phyloP scores from a whole-genome alignment of 768 basidiomycete species.

The Lactarius trivialis region DNA sequence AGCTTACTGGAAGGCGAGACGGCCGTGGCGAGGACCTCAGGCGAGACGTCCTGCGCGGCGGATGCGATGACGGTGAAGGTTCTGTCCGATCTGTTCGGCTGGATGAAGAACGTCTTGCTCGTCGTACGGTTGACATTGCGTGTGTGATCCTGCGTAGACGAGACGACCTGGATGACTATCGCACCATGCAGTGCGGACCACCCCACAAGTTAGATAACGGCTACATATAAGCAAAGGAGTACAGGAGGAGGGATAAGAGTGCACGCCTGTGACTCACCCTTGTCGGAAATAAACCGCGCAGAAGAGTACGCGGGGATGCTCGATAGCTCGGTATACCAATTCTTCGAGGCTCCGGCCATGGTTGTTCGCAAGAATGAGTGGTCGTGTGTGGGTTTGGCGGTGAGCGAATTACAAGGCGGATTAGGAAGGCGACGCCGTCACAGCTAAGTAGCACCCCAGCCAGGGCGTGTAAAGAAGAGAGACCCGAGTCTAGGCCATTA shows the following conservation, averaged over 20 bases:
- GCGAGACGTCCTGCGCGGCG: slow-evolving; percentile 20
- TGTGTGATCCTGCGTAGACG: slow-evolving; percentile 15
- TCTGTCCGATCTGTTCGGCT: slow-evolving; percentile 9
- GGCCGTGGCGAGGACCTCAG: slow-evolving; percentile 20
- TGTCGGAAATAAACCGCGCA: slow-evolving; percentile 19
- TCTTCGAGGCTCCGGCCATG: slow-evolving; percentile 11
- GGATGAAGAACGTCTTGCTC: slow-evolving; percentile 19
- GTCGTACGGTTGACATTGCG: slow-evolving; percentile 19
- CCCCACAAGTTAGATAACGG: background rate
- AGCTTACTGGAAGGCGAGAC: slow-evolving; percentile 25
- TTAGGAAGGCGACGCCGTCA: slow-evolving; percentile 35
- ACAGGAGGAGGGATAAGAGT: background rate
- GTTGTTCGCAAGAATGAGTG: background rate
- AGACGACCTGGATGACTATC: slow-evolving; percentile 18
- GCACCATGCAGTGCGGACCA: background rate
- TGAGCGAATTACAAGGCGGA: slow-evolving; percentile 82
- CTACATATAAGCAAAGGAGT: background rate
- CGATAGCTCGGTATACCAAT: slow-evolving; percentile 19
- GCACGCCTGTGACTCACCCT: slow-evolving; percentile 8
- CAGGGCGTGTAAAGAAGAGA: background rate
- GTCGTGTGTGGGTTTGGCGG: slow-evolving; percentile 26
- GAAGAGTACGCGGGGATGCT: slow-evolving; percentile 14
- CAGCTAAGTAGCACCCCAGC: background rate
- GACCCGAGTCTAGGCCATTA: background rate
- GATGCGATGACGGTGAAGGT: slow-evolving; percentile 14